Percentiles rank a stretch among this genome's conserved stretches.
These are phyloP conservation scores for Massarina eburnea DNA, from an alignment of 2,329 filamentous ascomycete genomes.

Conservation along the genomic window DNA sequence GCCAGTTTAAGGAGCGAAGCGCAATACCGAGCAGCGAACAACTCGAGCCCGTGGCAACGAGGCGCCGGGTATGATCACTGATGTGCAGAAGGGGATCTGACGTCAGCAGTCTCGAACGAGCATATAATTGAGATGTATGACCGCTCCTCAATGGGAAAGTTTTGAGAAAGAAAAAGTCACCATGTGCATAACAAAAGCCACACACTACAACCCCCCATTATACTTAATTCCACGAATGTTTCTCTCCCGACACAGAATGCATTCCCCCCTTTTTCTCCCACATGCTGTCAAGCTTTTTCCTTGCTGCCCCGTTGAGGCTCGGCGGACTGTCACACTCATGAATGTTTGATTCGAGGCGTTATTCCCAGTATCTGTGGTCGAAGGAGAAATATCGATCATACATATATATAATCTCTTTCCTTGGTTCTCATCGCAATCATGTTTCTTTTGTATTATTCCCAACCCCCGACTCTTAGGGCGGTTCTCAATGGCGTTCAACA, in stretches of 20 bases:
- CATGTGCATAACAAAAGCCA: slow-evolving; percentile 26
- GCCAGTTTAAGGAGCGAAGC: slow-evolving; percentile 31
- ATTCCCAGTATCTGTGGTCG: too few relatives aligned
- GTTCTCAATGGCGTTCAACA: too few relatives aligned
- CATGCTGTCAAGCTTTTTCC: not conserved
- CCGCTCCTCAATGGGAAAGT: slow-evolving; percentile 32
- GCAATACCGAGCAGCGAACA: slow-evolving; percentile 53
- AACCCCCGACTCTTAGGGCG: not conserved
- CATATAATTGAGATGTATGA: slow-evolving; percentile 40
- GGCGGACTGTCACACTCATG: too few relatives aligned
- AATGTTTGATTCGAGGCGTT: too few relatives aligned
- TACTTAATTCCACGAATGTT: slow-evolving; percentile 29
- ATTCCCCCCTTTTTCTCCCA: not conserved
- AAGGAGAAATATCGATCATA: too few relatives aligned
- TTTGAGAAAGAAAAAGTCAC: slow-evolving; percentile 12
- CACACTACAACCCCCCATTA: slow-evolving; percentile 9
- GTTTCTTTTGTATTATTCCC: not conserved
- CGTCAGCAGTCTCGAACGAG: slow-evolving; percentile 21
- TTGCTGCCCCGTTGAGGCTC: too few relatives aligned
- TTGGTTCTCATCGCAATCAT: slow-evolving; percentile 1
- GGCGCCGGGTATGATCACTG: slow-evolving; percentile 66
- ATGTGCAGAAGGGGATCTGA: slow-evolving; percentile 42
- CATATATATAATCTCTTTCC: slow-evolving; percentile 8
- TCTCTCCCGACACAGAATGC: slow-evolving; percentile 16
- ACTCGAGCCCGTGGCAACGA: slow-evolving; percentile 65